Base-by-base conservation (phyloP, 2,329 filamentous ascomycete genomes). In the Lojkania enalia region DNA sequence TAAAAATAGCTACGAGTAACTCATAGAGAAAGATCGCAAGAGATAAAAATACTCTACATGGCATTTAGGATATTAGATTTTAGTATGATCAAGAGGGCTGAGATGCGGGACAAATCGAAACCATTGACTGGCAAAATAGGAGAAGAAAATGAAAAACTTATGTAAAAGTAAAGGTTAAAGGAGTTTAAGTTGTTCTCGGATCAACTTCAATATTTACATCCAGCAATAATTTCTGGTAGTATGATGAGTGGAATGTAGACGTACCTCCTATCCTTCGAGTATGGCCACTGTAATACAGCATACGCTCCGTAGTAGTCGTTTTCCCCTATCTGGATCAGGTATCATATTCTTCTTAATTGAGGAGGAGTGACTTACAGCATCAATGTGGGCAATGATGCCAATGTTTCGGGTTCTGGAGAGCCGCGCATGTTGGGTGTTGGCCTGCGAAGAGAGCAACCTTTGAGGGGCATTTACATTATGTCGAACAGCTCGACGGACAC, bases 321-420 rank as follows among this genome's bases (percentile, higher is more conserved):
- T 99, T 99, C 6, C 94, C 94, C 79, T 82, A 30, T 16, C 2
- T 2, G 13, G 9, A 35, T 35, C 16, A 46, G n/a, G 32, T 36
- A 23, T 13, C n/a, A 14, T 5, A n/a, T 4, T n/a, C 7, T 9
- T 27, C 9, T 7, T 20, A 5, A 36, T 11, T 15, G 9, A 21
- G 9, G 6, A 33, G 9, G 21, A 20, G 9, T 36, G 5, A 71
- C 77, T 56, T 67, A 82, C 80, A 44, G 94, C 94, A 83, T 97
- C 94, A 54, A 99, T 96, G 70, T 99, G 94, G 48, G 94, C 94
- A 69, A 99, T 96, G 57, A 99, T 97, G 50, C 94, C 94, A 66
- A 99, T 96, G 66, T 99, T 99, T 58, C 92, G 81, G 39, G 91
- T 92, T 59, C 82, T 82, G 29, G 81, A 77, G 14, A 84, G 74